phyloP scores from a whole-genome alignment of 495 filamentous ascomycete species.

The Lindgomyces ingoldianus region DNA sequence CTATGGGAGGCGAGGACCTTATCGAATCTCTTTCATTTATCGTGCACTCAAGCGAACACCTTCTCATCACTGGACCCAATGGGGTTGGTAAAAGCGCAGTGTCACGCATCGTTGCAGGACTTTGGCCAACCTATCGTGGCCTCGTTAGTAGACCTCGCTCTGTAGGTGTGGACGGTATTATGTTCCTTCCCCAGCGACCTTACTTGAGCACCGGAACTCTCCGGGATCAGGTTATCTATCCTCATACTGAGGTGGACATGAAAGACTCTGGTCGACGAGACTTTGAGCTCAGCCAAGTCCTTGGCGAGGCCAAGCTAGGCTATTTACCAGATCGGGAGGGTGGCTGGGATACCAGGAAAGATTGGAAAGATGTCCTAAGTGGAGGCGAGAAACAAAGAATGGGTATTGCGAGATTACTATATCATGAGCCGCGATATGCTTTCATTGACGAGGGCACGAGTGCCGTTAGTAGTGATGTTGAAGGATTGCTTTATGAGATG shows the following conservation, averaged over 20 bases:
- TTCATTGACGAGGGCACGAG: conserved; percentile 95
- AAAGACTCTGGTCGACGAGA: conserved; percentile 75
- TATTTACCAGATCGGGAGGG: conserved; percentile 91
- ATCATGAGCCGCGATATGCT: conserved; percentile 92
- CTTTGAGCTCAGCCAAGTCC: conserved; percentile 66
- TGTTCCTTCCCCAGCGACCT: conserved; percentile 95
- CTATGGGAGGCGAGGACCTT: conserved; percentile 87
- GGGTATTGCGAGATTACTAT: conserved; percentile 83
- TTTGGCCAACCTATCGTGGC: conserved; percentile 95
- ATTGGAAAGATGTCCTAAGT: conserved; percentile 96
- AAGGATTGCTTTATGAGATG: conserved; percentile 87
- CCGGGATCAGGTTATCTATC: conserved; percentile 96
- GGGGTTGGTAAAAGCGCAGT: conserved; percentile 93
- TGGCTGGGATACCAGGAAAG: conserved; percentile 94
- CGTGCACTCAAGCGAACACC: conserved; percentile 84
- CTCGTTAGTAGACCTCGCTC: conserved; percentile 82
- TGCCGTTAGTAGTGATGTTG: conserved; percentile 90
- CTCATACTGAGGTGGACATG: conserved; percentile 94
- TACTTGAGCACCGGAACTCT: conserved; percentile 95
- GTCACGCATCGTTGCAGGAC: conserved; percentile 81
- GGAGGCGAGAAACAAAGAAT: conserved; percentile 99
- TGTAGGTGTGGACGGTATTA: conserved; percentile 84
- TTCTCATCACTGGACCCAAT: conserved; percentile 92
- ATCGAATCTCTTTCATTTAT: conserved; percentile 84
- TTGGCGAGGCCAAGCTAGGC: conserved; percentile 81